Evolutionary conservation across 306 rosid genomes (phyloP).

Genomic region (Cyclanthera cordifolia): DNA sequence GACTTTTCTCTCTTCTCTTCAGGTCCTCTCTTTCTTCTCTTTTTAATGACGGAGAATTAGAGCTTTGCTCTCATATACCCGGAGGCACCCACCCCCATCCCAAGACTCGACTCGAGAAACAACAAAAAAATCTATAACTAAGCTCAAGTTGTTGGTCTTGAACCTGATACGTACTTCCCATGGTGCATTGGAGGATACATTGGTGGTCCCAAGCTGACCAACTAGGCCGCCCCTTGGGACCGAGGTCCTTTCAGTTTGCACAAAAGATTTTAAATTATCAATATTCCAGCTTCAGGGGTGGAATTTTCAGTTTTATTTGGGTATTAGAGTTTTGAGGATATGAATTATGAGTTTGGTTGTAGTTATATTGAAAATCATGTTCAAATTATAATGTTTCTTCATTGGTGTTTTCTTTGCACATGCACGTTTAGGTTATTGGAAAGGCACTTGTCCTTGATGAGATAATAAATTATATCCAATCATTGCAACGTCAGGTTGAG

Average conservation of each 20-base stretch:
- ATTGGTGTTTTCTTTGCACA: neutral
- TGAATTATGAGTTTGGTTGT: neutral
- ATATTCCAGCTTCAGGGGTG: neutral
- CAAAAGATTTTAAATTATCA: neutral
- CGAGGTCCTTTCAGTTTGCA: too few relatives aligned
- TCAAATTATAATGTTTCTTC: neutral
- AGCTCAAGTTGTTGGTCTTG: too few relatives aligned
- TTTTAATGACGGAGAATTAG: too few relatives aligned
- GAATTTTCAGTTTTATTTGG: neutral
- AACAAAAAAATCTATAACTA: too few relatives aligned
- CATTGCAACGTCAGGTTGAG: slow-evolving; percentile 86
- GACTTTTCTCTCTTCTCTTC: neutral
- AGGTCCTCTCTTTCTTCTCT: neutral
- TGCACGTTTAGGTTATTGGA: slow-evolving; percentile 54
- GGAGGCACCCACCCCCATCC: too few relatives aligned
- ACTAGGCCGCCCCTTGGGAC: too few relatives aligned
- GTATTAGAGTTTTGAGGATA: neutral
- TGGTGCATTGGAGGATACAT: too few relatives aligned
- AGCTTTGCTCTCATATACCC: too few relatives aligned
- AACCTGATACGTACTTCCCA: too few relatives aligned
- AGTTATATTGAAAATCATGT: neutral
- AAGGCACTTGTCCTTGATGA: slow-evolving; percentile 87
- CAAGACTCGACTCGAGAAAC: too few relatives aligned
- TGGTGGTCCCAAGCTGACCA: too few relatives aligned
- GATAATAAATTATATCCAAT: slow-evolving; percentile 85